Percentiles rank a stretch among this genome's conserved stretches.
phyloP scores from a whole-genome alignment of 371 early-diverging fungal species.

The Blyttiomyces sp. region DNA sequence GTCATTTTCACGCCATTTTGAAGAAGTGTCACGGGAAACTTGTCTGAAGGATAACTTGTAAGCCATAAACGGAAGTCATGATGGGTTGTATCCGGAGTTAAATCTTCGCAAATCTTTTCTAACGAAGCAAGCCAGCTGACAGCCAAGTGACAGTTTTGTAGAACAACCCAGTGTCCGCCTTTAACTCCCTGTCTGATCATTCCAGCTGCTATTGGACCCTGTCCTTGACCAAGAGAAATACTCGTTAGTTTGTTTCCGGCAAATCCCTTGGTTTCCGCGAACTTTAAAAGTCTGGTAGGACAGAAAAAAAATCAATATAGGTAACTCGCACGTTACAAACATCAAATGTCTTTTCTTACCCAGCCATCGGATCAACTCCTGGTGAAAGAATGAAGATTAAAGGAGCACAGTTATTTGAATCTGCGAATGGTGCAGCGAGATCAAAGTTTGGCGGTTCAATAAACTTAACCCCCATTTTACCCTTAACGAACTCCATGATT shows the following conservation, averaged over 20 bases:
- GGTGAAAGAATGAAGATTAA: conserved; percentile 60
- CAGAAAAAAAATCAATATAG: not conserved
- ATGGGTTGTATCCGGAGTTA: conserved; percentile 50
- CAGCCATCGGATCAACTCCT: conserved; percentile 57
- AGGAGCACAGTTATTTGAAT: conserved; percentile 51
- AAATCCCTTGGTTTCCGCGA: conserved; percentile 51
- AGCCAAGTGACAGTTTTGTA: conserved; percentile 62
- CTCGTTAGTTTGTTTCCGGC: conserved; percentile 40
- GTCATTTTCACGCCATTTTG: conserved; percentile 65
- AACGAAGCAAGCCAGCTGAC: conserved; percentile 54
- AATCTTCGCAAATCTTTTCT: conserved; percentile 60
- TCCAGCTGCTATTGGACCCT: conserved; percentile 54
- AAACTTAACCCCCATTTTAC: conserved; percentile 49
- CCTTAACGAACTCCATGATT: conserved; percentile 52
- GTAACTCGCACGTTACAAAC: too few relatives aligned
- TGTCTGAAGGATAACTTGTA: conserved; percentile 55
- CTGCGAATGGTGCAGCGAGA: conserved; percentile 45
- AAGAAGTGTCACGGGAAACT: conserved; percentile 55
- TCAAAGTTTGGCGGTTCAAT: conserved; percentile 61
- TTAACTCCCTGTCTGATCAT: conserved; percentile 53
- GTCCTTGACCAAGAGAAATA: conserved; percentile 61
- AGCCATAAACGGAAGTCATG: conserved; percentile 56
- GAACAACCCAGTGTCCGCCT: conserved; percentile 54
- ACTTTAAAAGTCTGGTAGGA: conserved; percentile 40
- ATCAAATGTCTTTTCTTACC: conserved; percentile 21